Percentiles rank a stretch among this genome's conserved stretches.
These are phyloP conservation scores for Jamesozyma lodderae DNA, from an alignment of 805 yeast genomes.

Conservation along the genomic window DNA sequence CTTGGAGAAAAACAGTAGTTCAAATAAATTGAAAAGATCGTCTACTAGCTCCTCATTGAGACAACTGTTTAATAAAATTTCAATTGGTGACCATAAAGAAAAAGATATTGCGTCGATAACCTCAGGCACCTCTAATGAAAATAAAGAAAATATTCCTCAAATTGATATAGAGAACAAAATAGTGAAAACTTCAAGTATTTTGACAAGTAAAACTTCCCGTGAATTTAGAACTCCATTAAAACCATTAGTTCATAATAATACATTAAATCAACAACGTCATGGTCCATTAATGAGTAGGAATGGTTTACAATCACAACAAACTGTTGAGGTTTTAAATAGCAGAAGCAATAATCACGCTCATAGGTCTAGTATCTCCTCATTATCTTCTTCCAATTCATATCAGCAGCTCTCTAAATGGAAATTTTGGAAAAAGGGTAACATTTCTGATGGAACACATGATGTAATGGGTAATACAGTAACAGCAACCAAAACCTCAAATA, in stretches of 20 bases:
- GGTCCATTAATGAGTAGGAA: conserved; percentile 6
- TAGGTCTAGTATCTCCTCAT: conserved; percentile 16
- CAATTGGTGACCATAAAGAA: conserved; percentile 12
- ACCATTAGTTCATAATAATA: background rate
- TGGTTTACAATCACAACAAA: background rate
- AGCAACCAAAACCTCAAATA: too few species aligned
- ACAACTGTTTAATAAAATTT: conserved; percentile 24
- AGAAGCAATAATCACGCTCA: conserved; percentile 1
- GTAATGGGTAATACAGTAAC: too few species aligned
- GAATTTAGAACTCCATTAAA: background rate
- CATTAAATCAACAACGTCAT: too few species aligned
- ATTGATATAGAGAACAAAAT: too few species aligned
- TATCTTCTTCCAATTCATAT: conserved; percentile 14
- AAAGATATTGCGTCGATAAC: too few species aligned
- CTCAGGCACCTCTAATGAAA: too few species aligned
- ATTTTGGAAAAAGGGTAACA: conserved; percentile 32
- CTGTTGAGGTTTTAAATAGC: background rate
- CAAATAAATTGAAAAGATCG: conserved; percentile 15
- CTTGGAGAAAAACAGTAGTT: background rate
- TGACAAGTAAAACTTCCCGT: too few species aligned
- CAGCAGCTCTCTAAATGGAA: conserved; percentile 22
- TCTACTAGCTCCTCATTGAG: conserved; percentile 28
- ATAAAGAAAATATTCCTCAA: too few species aligned
- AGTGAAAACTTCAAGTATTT: too few species aligned
- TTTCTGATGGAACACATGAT: too few species aligned